Evolutionary conservation across 2,329 filamentous ascomycete species (phyloP).

Genomic region (Xenoacremonium recifei): DNA sequence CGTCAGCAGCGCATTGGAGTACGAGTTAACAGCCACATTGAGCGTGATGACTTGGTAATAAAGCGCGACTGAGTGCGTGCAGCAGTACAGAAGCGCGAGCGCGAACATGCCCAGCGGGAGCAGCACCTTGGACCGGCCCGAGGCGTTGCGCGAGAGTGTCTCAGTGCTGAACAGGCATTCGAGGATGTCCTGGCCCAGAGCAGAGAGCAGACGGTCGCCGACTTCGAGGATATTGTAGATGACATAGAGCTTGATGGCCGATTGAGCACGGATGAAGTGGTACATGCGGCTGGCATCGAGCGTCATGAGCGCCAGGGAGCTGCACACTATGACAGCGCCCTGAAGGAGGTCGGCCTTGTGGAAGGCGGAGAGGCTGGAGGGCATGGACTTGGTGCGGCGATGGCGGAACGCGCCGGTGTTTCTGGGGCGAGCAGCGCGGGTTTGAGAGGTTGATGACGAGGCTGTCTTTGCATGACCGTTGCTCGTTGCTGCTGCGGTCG

Average conservation of each 20-base stretch:
- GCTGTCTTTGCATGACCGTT: slow-evolving; percentile 2
- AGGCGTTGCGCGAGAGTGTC: slow-evolving; percentile 81
- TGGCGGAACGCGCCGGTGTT: slow-evolving; percentile 50
- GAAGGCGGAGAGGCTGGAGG: slow-evolving; percentile 79
- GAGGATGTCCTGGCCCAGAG: slow-evolving; percentile 91
- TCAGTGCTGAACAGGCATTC: slow-evolving; percentile 95
- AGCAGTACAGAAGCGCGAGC: slow-evolving; percentile 82
- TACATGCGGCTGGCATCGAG: slow-evolving; percentile 98
- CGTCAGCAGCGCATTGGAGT: slow-evolving; percentile 92
- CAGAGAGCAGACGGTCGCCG: slow-evolving; percentile 83
- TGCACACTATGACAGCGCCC: slow-evolving; percentile 82
- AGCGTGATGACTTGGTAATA: slow-evolving; percentile 98
- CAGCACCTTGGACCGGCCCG: slow-evolving; percentile 87
- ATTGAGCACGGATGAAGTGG: slow-evolving; percentile 93
- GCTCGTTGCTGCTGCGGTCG: slow-evolving; percentile 10
- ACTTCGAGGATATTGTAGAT: slow-evolving; percentile 98
- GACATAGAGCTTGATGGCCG: slow-evolving; percentile 96
- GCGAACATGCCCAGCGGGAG: slow-evolving; percentile 89
- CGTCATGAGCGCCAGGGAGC: slow-evolving; percentile 80
- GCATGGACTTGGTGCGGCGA: slow-evolving; percentile 76
- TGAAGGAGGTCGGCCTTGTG: slow-evolving; percentile 96
- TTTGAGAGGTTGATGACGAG: slow-evolving; percentile 13
- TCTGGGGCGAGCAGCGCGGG: slow-evolving; percentile 20
- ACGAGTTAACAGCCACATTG: slow-evolving; percentile 97
- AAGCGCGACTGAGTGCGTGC: slow-evolving; percentile 79